Evolutionary conservation across 1,284 basidiomycete species (phyloP), one percentile per base, ranked within the genome.

Genomic region (Cryptococcus sp.): DNA sequence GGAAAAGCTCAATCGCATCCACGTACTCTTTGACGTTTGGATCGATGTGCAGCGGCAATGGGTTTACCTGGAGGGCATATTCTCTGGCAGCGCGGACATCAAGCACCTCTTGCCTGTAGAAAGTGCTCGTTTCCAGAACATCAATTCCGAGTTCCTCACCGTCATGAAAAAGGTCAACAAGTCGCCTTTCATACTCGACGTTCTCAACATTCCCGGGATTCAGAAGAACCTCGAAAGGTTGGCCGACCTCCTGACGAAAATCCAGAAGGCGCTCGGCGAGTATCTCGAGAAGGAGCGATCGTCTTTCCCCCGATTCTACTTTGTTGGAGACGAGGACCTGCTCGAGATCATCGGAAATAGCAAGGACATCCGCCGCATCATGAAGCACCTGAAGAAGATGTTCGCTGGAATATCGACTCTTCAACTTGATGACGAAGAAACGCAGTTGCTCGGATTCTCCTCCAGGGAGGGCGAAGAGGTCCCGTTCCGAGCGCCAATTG

Each of bases 131-230:
- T 99, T 99, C 82, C 90, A 92, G 76, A 98, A 94, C 80, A 99
- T 99, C 85, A 98, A 99, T 78, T 87, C 92, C 47, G 96, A 99
- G 76, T 99, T 99, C 81, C 83, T 99, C 56, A 88, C 92, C 0
- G 91, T 98, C 65, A 98, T 99, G 94, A 98, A 98, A 82, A 96
- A 95, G 78, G 96, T 99, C 61, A 93, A 94, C 86, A 99, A 99
- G 80, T 97, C 95, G 19, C 94, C 96, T 0, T 96, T 96, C 74
- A 89, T 99, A 44, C 82, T 98, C 53, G 96, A 99, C 68, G 94
- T 99, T 52, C 86, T 99, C 84, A 93, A 94, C 75, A 97, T 99
- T 60, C 89, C 88, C 54, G 91, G 90, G 44, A 90, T 99, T 54
- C 94, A 98, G 80, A 98, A 98, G 81, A 93, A 90, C 66, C 82